A percentile compares a stretch with the other conserved stretches of the same genome.
Conservation (phyloP, 2,329 filamentous ascomycete genomes). For the Cordyceps sp. region DNA sequence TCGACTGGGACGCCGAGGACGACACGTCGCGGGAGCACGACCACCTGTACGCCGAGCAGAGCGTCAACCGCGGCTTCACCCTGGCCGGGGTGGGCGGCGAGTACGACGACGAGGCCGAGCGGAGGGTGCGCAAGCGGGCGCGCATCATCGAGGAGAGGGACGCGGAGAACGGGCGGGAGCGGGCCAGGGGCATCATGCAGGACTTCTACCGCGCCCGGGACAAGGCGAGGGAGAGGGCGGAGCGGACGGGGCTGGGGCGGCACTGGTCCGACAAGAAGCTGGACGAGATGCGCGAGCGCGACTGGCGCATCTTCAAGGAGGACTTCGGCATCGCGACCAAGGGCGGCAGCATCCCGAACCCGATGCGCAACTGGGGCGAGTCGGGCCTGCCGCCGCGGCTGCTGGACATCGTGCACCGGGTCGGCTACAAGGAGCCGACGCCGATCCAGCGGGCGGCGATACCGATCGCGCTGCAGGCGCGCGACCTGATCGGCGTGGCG, state of each 20-base stretch:
- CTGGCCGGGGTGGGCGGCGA: constrained; percentile 32
- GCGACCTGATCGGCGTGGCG: constrained; percentile 95
- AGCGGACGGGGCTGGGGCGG: constrained; percentile 64
- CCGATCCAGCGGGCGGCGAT: constrained; percentile 90
- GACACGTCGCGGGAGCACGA: constrained; percentile 61
- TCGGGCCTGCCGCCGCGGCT: constrained; percentile 62
- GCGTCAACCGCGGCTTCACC: constrained; percentile 14
- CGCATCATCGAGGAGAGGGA: constrained; percentile 61
- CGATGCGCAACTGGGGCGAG: constrained; percentile 89
- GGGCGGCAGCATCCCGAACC: constrained; percentile 80
- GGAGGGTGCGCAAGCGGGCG: constrained; percentile 39
- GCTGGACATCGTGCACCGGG: constrained; percentile 64
- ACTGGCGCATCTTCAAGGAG: constrained; percentile 99
- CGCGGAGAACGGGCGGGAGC: constrained; percentile 53
- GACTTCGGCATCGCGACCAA: constrained; percentile 96
- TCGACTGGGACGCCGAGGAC: constrained; percentile 91
- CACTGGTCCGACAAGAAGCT: constrained; percentile 93
- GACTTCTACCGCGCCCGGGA: constrained; percentile 50
- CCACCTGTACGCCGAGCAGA: constrained; percentile 44
- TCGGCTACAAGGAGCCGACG: constrained; percentile 84
- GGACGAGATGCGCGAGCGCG: constrained; percentile 87
- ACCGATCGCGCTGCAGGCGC: constrained; percentile 78
- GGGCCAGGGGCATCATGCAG: constrained; percentile 68
- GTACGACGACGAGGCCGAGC: constrained; percentile 38
- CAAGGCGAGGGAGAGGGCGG: constrained; percentile 54